Percentiles rank a stretch among this genome's conserved stretches.
These are phyloP conservation scores for Hirschioporus abietinus DNA, from an alignment of 768 basidiomycete species.

Conservation along the genomic window DNA sequence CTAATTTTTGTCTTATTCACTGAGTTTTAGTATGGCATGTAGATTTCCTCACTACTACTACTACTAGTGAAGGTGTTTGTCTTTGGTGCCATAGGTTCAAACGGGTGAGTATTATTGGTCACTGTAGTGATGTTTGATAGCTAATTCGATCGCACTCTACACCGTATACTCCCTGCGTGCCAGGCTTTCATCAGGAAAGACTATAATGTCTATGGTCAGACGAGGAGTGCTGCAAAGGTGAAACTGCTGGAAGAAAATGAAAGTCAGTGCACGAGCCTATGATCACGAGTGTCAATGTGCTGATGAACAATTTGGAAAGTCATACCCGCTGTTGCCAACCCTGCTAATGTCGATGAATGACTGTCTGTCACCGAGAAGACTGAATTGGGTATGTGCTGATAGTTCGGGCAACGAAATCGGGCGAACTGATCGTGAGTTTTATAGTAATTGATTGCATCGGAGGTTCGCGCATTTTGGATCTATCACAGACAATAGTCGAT, in stretches of 20 bases:
- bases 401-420: not conserved
- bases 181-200: constrained; percentile 41
- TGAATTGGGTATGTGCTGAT: constrained; percentile 20
- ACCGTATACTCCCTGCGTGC: constrained; percentile 37
- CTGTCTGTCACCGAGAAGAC: constrained; percentile 23
- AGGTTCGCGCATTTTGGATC: constrained; percentile 14
- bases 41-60: no score
- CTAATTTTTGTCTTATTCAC: no score
- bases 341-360: constrained; percentile 21
- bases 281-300: constrained; percentile 27
- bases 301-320: constrained; percentile 20
- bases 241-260: constrained; percentile 34
- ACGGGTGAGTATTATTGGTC: constrained; percentile 15
- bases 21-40: no score
- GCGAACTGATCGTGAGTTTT: not conserved
- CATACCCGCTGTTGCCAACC: constrained; percentile 18
- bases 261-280: constrained; percentile 22
- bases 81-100: constrained; percentile 6
- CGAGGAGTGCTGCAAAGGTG: constrained; percentile 31
- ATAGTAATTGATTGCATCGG: constrained; percentile 27
- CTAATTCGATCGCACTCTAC: constrained; percentile 32
- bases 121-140: not conserved
- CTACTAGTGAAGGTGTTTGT: constrained; percentile 27
- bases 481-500: constrained; percentile 21
- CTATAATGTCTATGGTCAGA: constrained; percentile 40